These are phyloP conservation scores for Eugenia klotzschiana DNA, from an alignment of 441 rosid species.

Conservation along the genomic window DNA sequence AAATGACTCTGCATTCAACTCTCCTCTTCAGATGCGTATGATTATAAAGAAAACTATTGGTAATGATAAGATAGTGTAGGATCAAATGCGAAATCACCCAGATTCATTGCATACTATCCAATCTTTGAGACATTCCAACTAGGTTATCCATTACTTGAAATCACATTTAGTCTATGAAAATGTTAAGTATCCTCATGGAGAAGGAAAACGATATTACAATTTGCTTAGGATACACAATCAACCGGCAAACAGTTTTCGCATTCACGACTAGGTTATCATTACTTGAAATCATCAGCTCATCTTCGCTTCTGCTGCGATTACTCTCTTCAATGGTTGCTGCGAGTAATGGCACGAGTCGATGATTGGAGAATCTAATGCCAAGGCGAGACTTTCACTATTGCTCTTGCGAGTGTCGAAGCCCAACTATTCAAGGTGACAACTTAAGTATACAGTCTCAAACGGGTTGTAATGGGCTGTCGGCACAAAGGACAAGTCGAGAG, in stretches of 20 bases:
- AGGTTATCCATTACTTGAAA: too few species aligned
- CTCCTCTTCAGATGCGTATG: neutral
- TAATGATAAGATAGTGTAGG: neutral
- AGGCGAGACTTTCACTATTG: neutral
- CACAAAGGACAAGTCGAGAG: constrained; percentile 61
- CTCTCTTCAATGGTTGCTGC: neutral
- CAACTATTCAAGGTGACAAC: neutral
- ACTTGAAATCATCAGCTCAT: neutral
- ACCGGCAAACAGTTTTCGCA: neutral
- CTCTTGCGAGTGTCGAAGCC: neutral
- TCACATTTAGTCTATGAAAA: neutral
- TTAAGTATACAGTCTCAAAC: constrained; percentile 54
- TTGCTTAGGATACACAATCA: neutral
- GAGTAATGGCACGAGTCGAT: neutral
- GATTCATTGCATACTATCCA: neutral
- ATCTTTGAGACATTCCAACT: neutral
- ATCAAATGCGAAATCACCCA: neutral
- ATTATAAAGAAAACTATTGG: neutral
- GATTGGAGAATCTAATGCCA: neutral
- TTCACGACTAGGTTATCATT: neutral
- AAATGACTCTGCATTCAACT: neutral
- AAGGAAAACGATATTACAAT: neutral
- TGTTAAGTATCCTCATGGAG: neutral
- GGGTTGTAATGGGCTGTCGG: constrained; percentile 52
- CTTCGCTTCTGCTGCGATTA: neutral